Evolutionary conservation across 768 basidiomycete genomes (phyloP), one percentile per base, ranked within the genome.

Genomic region (Hygrophorus russula): DNA sequence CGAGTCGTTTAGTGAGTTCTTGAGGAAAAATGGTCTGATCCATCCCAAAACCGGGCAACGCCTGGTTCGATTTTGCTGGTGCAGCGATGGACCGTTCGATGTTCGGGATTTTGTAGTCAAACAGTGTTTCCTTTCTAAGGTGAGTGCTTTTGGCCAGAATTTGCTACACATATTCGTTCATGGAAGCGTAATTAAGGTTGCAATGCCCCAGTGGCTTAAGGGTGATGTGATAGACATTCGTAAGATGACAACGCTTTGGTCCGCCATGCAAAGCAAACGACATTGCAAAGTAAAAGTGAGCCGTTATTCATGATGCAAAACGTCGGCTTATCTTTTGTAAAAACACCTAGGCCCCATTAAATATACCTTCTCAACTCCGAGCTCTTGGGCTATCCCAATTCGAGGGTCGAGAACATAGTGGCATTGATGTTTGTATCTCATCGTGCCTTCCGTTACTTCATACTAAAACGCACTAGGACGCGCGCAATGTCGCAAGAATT

Each of bases 41-140:
- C 74, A 84, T 50, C 60, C 63, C 36, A 63, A 62, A 42, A 78
- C 70, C 15, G 76, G 76, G 39, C 67, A 69, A 48, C 71, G 68
- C 5, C 64, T 80, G 37, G 61, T 71, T 47, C 78, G 73, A 17
- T 87, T 80, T 56, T 81, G 80, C 58, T 88, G 84, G 84, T 87
- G 82, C 59, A 81, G 74, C 42, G 88, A 90, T 56, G 86, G 87
- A 2, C 86, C 87, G 12, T 89, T 75, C 52, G 87, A 89, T 58
- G 59, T 91, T 39, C 71, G 83, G 48, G 83, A 91, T 62, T 90
- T 91, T 52, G 76, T 90, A 44, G 78, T 86, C 39, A 92, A 91
- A 59, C 88, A 91, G 59, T 89, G 82, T 56, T 90, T 88, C 59
- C 86, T 91, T 53, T 90, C 87, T 38, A 75, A 79, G 59, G 82